Evolutionary conservation across 2,329 filamentous ascomycete species (phyloP), one percentile per base, ranked within the genome.

Genomic region (Xylogone sp.): DNA sequence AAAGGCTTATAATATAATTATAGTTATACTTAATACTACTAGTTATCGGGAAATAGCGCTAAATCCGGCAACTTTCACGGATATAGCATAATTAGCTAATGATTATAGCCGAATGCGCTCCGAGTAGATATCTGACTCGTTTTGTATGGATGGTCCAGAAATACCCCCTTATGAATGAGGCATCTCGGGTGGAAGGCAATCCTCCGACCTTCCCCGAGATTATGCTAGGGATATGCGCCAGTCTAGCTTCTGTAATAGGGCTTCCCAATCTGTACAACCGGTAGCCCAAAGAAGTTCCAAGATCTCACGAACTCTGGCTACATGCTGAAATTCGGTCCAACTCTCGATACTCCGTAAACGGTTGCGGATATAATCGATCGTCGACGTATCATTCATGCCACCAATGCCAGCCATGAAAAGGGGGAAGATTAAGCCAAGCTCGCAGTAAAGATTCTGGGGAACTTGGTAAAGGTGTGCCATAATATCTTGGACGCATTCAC

Each of bases 151-250:
- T n/a, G n/a, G n/a, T n/a, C n/a, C n/a, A n/a, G n/a, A n/a, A n/a
- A n/a, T n/a, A n/a, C n/a, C n/a, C n/a, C n/a, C n/a, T n/a, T n/a
- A n/a, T n/a, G n/a, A n/a, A n/a, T n/a, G n/a, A n/a, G n/a, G n/a
- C n/a, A n/a, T n/a, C n/a, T n/a, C n/a, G n/a, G n/a, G n/a, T n/a
- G n/a, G n/a, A n/a, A n/a, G n/a, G n/a, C n/a, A n/a, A n/a, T n/a
- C n/a, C n/a, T n/a, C n/a, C n/a, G n/a, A n/a, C n/a, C n/a, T n/a
- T n/a, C n/a, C n/a, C n/a, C n/a, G n/a, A n/a, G n/a, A n/a, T n/a
- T n/a, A n/a, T n/a, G 53, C 53, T 22, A 56, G 34, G n/a, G 53
- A 56, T 29, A 56, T 42, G 8, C 51, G 48, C 53, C 42, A 56
- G 20, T 29, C 51, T 21, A 56, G 50, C 16, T 47, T 45, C 18